Percentiles rank a stretch among this genome's conserved stretches.
Conservation (phyloP, 129 eudicot genomes). For the Pulicaria dysenterica region DNA sequence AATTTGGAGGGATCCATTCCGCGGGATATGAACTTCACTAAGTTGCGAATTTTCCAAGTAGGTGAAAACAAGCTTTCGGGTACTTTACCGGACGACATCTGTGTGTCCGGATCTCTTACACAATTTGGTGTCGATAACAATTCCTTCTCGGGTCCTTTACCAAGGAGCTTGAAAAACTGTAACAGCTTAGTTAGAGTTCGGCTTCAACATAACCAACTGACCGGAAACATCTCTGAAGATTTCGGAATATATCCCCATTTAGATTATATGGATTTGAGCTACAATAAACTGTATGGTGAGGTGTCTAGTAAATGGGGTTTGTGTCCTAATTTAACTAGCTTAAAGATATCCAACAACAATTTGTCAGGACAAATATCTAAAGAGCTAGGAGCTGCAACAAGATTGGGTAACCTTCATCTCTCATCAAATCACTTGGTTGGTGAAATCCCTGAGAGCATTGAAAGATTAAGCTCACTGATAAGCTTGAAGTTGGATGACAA, state of each 20-base stretch:
- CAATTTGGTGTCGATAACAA: background rate
- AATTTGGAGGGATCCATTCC: slow-evolving; percentile 24
- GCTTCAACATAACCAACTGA: background rate
- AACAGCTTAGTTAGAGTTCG: slow-evolving; percentile 8
- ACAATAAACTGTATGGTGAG: slow-evolving; percentile 34
- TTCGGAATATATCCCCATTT: slow-evolving; percentile 36
- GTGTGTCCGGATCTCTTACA: slow-evolving; percentile 18
- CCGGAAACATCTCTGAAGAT: slow-evolving; percentile 23
- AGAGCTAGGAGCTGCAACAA: slow-evolving; percentile 19
- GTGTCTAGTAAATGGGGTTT: slow-evolving; percentile 32
- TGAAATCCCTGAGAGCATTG: slow-evolving; percentile 29
- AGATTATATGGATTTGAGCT: slow-evolving; percentile 20
- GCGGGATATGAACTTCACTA: slow-evolving; percentile 23
- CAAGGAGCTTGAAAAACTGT: slow-evolving; percentile 39
- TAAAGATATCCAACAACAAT: slow-evolving; percentile 33
- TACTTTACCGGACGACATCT: slow-evolving; percentile 19
- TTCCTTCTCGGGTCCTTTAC: slow-evolving; percentile 31
- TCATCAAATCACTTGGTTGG: slow-evolving; percentile 39
- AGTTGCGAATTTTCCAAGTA: background rate
- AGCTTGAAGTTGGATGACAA: slow-evolving; percentile 26
- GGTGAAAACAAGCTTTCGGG: slow-evolving; percentile 23
- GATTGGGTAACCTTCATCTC: slow-evolving; percentile 28
- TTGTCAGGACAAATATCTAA: slow-evolving; percentile 31
- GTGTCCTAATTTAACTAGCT: slow-evolving; percentile 14
- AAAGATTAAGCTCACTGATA: slow-evolving; percentile 6